These are phyloP conservation scores for Leccinum subrobustum DNA, from an alignment of 1,284 basidiomycete genomes.

Conservation along the genomic window DNA sequence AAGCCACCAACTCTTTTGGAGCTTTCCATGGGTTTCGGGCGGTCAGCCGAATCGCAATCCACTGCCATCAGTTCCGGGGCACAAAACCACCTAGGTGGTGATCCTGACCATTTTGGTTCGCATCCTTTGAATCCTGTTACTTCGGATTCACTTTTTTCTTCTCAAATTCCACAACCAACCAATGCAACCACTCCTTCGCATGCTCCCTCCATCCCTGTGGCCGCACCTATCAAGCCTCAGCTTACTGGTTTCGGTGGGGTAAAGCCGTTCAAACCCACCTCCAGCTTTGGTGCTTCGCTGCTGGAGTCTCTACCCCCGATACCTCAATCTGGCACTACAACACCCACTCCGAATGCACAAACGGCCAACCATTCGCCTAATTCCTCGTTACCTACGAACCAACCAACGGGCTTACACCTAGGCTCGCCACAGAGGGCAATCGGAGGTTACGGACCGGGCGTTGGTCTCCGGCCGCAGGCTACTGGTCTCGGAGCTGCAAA, in stretches of 20 bases:
- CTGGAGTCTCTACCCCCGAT: slow-evolving; percentile 77
- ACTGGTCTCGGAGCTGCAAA: slow-evolving; percentile 68
- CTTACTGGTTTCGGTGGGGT: slow-evolving; percentile 80
- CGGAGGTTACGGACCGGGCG: slow-evolving; percentile 45
- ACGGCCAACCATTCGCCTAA: slow-evolving; percentile 13
- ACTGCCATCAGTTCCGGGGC: slow-evolving; percentile 1
- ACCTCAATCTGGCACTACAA: slow-evolving; percentile 53
- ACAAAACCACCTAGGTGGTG: slow-evolving; percentile 2
- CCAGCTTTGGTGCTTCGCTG: slow-evolving; percentile 82
- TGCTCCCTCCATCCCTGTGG: slow-evolving; percentile 27
- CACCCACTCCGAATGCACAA: slow-evolving; percentile 41
- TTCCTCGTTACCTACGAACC: slow-evolving; percentile 21
- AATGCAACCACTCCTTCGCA: slow-evolving; percentile 42
- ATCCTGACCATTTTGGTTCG: slow-evolving; percentile 14
- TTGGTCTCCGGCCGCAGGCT: slow-evolving; percentile 69
- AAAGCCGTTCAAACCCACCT: slow-evolving; percentile 90
- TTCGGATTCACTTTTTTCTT: slow-evolving; percentile 51
- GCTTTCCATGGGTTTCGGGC: slow-evolving; percentile 55
- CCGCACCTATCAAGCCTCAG: slow-evolving; percentile 61
- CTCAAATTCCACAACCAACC: slow-evolving; percentile 43
- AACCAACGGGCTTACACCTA: slow-evolving; percentile 24
- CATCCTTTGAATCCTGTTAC: slow-evolving; percentile 35
- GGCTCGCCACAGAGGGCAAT: slow-evolving; percentile 33
- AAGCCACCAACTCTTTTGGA: slow-evolving; percentile 82
- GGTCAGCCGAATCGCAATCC: slow-evolving; percentile 31